phyloP scores from a whole-genome alignment of 2,329 filamentous ascomycete genomes.

The Neofusicoccum laricinum region DNA sequence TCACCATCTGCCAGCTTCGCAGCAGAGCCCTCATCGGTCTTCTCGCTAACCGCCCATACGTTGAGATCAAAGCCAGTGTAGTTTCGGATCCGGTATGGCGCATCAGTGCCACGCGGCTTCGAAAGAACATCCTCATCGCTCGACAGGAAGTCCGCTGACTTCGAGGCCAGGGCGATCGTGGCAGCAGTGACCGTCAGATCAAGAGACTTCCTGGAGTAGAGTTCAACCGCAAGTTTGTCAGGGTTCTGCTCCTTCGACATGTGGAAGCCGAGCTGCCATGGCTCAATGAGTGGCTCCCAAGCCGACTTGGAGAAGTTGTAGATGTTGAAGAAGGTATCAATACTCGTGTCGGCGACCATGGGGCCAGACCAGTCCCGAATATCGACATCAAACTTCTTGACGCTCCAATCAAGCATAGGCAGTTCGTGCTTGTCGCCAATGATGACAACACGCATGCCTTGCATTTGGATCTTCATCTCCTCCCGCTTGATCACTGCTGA shows the following conservation, averaged over 20 bases:
- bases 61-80: conserved; percentile 91
- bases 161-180: conserved; percentile 87
- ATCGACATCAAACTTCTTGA: conserved; percentile 82
- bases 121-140: conserved; percentile 87
- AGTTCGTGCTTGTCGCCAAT: conserved; percentile 96
- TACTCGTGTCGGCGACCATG: conserved; percentile 81
- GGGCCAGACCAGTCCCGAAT: conserved; percentile 89
- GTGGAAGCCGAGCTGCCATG: conserved; percentile 92
- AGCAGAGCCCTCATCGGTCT: conserved; percentile 68
- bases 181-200: conserved; percentile 92
- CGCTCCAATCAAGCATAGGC: conserved; percentile 87
- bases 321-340: conserved; percentile 92
- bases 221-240: conserved; percentile 75
- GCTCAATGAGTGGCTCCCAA: conserved; percentile 95
- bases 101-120: conserved; percentile 86
- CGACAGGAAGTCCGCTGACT: conserved; percentile 86
- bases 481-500: conserved; percentile 65
- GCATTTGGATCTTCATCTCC: conserved; percentile 79
- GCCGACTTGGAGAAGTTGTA: conserved; percentile 99
- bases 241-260: conserved; percentile 74
- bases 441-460: conserved; percentile 85
- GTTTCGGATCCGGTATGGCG: conserved; percentile 90
- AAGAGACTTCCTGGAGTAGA: conserved; percentile 84
- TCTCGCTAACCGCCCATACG: conserved; percentile 69
- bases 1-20: conserved; percentile 82